Conservation (phyloP, 106 monocot species). For the Apostasia shenzhenica region DNA sequence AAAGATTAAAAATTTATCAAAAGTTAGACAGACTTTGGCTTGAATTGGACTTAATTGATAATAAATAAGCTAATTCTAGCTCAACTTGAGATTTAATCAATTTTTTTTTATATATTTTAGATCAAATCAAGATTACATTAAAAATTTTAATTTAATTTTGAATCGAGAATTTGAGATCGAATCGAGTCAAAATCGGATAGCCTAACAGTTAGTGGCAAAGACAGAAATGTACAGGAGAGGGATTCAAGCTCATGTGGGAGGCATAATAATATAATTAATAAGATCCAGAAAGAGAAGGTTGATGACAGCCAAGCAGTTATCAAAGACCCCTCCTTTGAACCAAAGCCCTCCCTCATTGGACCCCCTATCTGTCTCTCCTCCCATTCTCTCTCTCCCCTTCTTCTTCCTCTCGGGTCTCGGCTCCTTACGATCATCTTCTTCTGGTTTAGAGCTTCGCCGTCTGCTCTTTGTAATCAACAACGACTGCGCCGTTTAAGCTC, state of each 20-base stretch:
- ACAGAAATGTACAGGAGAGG: too few relatives aligned
- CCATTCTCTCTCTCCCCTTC: not conserved
- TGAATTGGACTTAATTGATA: too few relatives aligned
- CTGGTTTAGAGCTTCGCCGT: not conserved
- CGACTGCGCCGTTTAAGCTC: not conserved
- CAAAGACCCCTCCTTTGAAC: slow-evolving; percentile 1
- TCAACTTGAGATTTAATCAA: too few relatives aligned
- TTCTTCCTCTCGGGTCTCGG: not conserved
- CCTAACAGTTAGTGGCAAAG: too few relatives aligned
- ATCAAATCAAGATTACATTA: too few relatives aligned
- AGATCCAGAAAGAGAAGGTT: not conserved
- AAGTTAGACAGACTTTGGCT: too few relatives aligned
- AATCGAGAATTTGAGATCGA: too few relatives aligned
- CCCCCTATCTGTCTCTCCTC: slow-evolving; percentile 5
- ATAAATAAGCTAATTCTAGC: too few relatives aligned
- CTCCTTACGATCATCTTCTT: not conserved
- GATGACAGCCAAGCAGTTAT: slow-evolving; percentile 15
- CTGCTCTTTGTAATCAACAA: not conserved
- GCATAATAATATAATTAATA: not conserved
- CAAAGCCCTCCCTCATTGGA: slow-evolving; percentile 8
- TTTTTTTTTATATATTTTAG: too few relatives aligned
- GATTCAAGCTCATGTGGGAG: not conserved
- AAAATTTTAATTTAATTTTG: too few relatives aligned
- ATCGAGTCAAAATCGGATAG: too few relatives aligned
- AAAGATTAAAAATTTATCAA: too few relatives aligned